A percentile compares a stretch with the other conserved stretches of the same genome.
Evolutionary conservation across 78 protist genomes (phyloP).

Genomic region (Andalucia godoyi): DNA sequence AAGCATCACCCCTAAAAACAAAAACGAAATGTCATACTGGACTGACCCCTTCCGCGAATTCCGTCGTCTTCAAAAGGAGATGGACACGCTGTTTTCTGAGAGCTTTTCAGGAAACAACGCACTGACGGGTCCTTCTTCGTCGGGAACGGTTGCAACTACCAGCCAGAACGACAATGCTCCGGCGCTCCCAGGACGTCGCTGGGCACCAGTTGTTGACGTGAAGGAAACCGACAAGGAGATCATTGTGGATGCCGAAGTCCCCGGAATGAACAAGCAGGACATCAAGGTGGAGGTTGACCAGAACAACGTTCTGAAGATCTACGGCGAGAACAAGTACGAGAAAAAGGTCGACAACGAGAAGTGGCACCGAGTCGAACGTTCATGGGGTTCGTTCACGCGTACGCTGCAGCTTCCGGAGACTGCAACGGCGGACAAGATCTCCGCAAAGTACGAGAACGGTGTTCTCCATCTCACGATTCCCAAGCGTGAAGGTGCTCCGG

Average conservation of each 20-base stretch:
- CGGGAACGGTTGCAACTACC: no score
- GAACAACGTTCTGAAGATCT: neutral
- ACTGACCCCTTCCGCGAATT: no score
- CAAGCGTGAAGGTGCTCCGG: no score
- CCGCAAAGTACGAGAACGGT: neutral
- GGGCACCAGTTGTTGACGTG: no score
- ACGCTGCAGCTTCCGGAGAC: neutral
- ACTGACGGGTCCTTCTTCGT: no score
- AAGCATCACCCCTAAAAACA: no score
- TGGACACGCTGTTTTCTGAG: no score
- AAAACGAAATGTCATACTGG: no score
- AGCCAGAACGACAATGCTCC: no score
- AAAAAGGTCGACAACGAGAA: neutral
- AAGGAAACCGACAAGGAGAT: neutral
- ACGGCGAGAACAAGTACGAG: slow-evolving; percentile 1
- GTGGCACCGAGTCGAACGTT: neutral
- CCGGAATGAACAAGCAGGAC: neutral
- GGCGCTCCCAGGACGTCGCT: no score
- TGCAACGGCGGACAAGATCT: neutral
- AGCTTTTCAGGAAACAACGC: no score
- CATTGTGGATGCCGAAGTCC: neutral
- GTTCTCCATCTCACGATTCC: neutral
- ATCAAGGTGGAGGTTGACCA: neutral
- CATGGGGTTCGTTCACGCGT: neutral
- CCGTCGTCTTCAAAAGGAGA: no score